phyloP scores from a whole-genome alignment of 2,329 filamentous ascomycete genomes.

The Penicillium sp. region DNA sequence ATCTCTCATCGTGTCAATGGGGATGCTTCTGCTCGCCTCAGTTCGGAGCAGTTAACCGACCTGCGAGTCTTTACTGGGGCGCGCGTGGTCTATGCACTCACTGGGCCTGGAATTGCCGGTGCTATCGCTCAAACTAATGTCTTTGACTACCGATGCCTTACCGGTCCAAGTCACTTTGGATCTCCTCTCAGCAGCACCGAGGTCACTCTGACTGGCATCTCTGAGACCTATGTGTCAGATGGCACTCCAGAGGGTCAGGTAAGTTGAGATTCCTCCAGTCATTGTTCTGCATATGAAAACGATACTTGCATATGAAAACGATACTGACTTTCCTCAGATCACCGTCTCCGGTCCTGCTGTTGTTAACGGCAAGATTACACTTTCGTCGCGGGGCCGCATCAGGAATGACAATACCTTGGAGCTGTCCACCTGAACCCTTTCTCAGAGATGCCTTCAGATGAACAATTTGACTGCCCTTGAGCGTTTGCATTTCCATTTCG shows the following conservation, averaged over 20 bases:
- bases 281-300: too few relatives aligned
- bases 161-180: conserved; percentile 65
- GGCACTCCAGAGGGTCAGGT: conserved; percentile 58
- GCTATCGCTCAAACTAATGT: conserved; percentile 81
- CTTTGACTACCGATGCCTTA: conserved; percentile 69
- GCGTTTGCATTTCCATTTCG: conserved; percentile 1
- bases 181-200: conserved; percentile 75
- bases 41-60: conserved; percentile 67
- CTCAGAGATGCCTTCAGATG: not conserved
- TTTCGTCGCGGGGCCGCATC: conserved; percentile 62
- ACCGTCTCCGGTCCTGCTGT: conserved; percentile 69
- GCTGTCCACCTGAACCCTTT: conserved; percentile 27
- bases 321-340: conserved; percentile 48
- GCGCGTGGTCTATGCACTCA: conserved; percentile 78
- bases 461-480: not conserved
- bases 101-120: conserved; percentile 76
- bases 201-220: conserved; percentile 55
- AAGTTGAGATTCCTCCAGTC: conserved; percentile 26
- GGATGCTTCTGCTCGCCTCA: conserved; percentile 57
- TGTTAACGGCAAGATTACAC: conserved; percentile 57
- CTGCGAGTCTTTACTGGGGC: conserved; percentile 75
- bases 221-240: conserved; percentile 28
- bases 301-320: not conserved
- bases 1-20: conserved; percentile 67
- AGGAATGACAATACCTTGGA: conserved; percentile 68